A percentile compares a stretch with the other conserved stretches of the same genome.
These are phyloP conservation scores for Cichorium intybus DNA, from an alignment of 140 eudicot species.

Conservation along the genomic window DNA sequence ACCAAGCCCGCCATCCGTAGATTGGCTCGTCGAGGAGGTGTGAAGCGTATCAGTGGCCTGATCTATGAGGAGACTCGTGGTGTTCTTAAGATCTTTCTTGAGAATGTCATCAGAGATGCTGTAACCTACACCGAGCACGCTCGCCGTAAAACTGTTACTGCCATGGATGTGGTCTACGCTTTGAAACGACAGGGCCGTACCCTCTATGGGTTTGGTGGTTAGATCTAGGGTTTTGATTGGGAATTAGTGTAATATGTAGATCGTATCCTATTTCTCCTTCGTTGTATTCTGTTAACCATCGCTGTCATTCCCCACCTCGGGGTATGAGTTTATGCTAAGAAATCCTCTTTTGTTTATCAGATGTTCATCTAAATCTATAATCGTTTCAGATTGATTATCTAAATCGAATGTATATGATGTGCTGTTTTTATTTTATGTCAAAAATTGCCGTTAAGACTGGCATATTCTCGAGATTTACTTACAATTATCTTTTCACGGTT, in stretches of 20 bases:
- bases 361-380: background rate
- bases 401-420: no score
- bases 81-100: conserved; percentile 45
- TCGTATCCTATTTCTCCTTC: background rate
- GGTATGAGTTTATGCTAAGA: conserved; percentile 12
- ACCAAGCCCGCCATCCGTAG: conserved; percentile 53
- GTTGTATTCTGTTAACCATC: background rate
- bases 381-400: background rate
- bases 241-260: conserved; percentile 5
- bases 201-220: conserved; percentile 52
- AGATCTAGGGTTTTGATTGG: conserved; percentile 21
- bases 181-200: conserved; percentile 55
- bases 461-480: no score
- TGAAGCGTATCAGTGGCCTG: conserved; percentile 46
- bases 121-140: conserved; percentile 59
- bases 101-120: conserved; percentile 49
- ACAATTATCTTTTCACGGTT: background rate
- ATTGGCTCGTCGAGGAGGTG: conserved; percentile 47
- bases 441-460: no score
- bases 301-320: conserved; percentile 9
- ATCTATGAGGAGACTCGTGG: conserved; percentile 60
- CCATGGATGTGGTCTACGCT: conserved; percentile 59
- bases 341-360: background rate
- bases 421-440: no score
- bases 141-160: conserved; percentile 50